Evolutionary conservation across 495 filamentous ascomycete species (phyloP).

Genomic region (Penicillium manginii): DNA sequence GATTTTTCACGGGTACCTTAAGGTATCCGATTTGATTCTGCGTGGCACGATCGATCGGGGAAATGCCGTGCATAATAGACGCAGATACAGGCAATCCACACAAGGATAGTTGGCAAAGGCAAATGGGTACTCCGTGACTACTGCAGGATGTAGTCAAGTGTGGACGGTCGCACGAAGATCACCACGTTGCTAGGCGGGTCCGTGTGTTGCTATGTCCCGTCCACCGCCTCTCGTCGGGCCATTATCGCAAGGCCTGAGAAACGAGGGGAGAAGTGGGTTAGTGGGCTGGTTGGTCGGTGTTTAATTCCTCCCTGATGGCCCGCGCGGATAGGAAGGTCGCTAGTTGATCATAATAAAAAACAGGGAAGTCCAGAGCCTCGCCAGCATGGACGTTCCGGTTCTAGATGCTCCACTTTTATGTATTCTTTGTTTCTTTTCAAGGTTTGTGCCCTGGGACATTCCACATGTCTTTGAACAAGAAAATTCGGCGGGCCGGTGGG

Average conservation of each 20-base stretch:
- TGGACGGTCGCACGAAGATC: neutral
- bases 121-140: neutral
- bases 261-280: neutral
- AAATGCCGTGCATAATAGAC: too few relatives aligned
- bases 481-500: too few relatives aligned
- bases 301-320: neutral
- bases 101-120: too few relatives aligned
- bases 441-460: neutral
- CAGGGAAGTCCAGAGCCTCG: neutral
- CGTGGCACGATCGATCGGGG: too few relatives aligned
- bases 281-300: neutral
- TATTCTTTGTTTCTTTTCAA: neutral
- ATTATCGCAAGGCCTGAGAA: neutral
- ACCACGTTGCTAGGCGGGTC: neutral
- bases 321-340: conserved; percentile 1
- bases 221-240: neutral
- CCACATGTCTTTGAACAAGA: too few relatives aligned
- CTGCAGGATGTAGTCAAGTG: neutral
- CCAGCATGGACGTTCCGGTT: neutral
- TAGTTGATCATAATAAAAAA: neutral
- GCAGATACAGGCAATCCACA: neutral
- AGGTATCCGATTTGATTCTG: neutral
- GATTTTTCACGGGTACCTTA: conserved; percentile 8
- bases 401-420: too few relatives aligned
- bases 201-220: neutral